Percentiles rank a stretch among this genome's conserved stretches.
phyloP scores from a whole-genome alignment of 192 early-diverging fungal species.

The Chytriomyces sp. region DNA sequence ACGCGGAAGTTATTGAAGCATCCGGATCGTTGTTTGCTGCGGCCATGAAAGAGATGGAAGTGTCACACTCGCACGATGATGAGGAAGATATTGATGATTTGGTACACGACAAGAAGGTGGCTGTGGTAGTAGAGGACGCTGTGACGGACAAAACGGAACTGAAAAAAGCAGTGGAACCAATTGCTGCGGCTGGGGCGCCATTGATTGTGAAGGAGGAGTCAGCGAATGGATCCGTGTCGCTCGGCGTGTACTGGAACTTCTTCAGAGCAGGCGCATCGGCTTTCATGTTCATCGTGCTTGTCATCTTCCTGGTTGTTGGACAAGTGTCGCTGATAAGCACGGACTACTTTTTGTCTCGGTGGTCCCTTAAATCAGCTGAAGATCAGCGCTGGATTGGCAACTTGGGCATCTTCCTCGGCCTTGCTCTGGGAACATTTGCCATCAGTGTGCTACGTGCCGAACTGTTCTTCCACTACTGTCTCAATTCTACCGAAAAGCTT shows the following conservation, averaged over 20 bases:
- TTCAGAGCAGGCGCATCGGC: constrained; percentile 39
- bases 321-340: constrained; percentile 36
- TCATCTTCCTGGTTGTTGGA: constrained; percentile 43
- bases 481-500: constrained; percentile 34
- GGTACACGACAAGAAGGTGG: constrained; percentile 5
- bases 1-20: constrained; percentile 13
- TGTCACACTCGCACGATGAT: not conserved
- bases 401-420: constrained; percentile 43
- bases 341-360: constrained; percentile 61
- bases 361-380: constrained; percentile 39
- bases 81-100: constrained; percentile 6
- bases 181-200: not conserved
- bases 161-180: not conserved
- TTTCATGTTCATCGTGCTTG: constrained; percentile 24
- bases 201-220: constrained; percentile 19
- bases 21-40: constrained; percentile 2
- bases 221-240: constrained; percentile 39
- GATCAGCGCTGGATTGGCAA: constrained; percentile 46
- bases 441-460: constrained; percentile 51
- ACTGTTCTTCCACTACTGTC: constrained; percentile 54
- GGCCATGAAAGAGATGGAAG: constrained; percentile 8
- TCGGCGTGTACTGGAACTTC: constrained; percentile 43
- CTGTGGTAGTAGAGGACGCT: not conserved
- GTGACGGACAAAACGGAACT: not conserved
- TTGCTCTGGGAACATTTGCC: constrained; percentile 50